Evolutionary conservation across 495 filamentous ascomycete species (phyloP).

Genomic region (Aspergillus biplanus): DNA sequence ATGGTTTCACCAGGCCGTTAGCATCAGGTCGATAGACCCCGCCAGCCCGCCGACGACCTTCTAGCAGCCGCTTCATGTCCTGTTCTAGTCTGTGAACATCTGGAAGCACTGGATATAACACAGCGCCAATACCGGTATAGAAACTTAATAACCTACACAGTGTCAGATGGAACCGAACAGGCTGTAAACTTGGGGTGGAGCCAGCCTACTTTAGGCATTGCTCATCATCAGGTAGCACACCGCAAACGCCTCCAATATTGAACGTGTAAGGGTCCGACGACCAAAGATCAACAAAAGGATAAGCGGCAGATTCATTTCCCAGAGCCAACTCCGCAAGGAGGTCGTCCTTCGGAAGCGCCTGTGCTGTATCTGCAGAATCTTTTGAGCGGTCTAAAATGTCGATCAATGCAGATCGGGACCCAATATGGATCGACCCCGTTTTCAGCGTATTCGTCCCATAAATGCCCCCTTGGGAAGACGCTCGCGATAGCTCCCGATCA

Average conservation of each 20-base stretch:
- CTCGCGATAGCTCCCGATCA: slow-evolving; percentile 16
- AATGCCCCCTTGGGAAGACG: slow-evolving; percentile 44
- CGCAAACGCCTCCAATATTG: slow-evolving; percentile 69
- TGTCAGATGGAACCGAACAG: neutral
- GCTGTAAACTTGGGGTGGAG: slow-evolving; percentile 9
- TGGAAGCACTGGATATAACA: slow-evolving; percentile 78
- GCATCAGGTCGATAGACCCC: slow-evolving; percentile 44
- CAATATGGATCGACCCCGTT: slow-evolving; percentile 59
- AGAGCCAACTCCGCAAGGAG: slow-evolving; percentile 80
- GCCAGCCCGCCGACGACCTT: slow-evolving; percentile 59
- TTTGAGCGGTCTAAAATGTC: slow-evolving; percentile 51
- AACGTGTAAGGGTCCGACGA: slow-evolving; percentile 66
- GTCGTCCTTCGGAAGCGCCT: slow-evolving; percentile 72
- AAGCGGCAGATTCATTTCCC: slow-evolving; percentile 77
- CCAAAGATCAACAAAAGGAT: slow-evolving; percentile 74
- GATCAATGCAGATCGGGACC: slow-evolving; percentile 57
- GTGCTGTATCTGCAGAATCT: slow-evolving; percentile 39
- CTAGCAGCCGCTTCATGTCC: slow-evolving; percentile 67
- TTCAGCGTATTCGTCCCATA: slow-evolving; percentile 50
- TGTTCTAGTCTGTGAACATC: slow-evolving; percentile 69
- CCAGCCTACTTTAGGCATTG: slow-evolving; percentile 59
- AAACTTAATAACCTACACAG: slow-evolving; percentile 63
- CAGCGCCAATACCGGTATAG: slow-evolving; percentile 77
- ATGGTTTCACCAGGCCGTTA: slow-evolving; percentile 45
- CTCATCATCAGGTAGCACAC: slow-evolving; percentile 65